Percentiles rank a stretch among this genome's conserved stretches.
These are phyloP conservation scores for Candida sp. DNA, from an alignment of 1,139 yeast species.

Conservation along the genomic window DNA sequence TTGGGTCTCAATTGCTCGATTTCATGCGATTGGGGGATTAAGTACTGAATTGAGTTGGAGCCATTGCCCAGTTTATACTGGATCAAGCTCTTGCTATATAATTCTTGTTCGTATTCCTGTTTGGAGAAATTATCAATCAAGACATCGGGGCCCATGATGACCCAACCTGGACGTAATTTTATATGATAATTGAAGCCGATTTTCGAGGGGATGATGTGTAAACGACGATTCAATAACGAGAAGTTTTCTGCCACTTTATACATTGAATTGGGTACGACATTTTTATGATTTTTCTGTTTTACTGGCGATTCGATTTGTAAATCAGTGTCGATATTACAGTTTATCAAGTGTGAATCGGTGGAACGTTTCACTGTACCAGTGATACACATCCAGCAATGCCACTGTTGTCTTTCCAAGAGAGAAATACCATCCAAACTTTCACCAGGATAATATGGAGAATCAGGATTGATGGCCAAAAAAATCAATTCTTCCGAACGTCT, in stretches of 20 bases:
- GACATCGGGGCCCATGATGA: constrained; percentile 81
- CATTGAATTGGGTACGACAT: constrained; percentile 67
- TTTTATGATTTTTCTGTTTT: constrained; percentile 9
- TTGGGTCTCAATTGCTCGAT: constrained; percentile 83
- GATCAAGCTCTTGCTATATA: constrained; percentile 29
- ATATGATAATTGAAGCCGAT: constrained; percentile 65
- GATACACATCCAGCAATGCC: constrained; percentile 99
- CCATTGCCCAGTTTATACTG: constrained; percentile 20
- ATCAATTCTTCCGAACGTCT: constrained; percentile 86
- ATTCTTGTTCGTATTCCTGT: constrained; percentile 26
- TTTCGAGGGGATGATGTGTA: constrained; percentile 78
- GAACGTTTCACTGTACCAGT: constrained; percentile 91
- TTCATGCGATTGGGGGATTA: constrained; percentile 64
- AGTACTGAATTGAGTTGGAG: constrained; percentile 24
- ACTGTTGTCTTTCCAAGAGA: constrained; percentile 50
- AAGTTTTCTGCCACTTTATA: constrained; percentile 90
- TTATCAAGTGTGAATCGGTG: constrained; percentile 78
- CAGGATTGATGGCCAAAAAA: constrained; percentile 58
- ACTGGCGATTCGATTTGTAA: constrained; percentile 52
- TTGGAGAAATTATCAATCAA: constrained; percentile 64
- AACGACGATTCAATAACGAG: constrained; percentile 72
- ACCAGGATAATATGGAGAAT: constrained; percentile 60
- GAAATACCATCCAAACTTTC: constrained; percentile 14
- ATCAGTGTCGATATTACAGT: constrained; percentile 92
- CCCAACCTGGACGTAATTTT: constrained; percentile 85